A percentile compares a stretch with the other conserved stretches of the same genome.
Conservation (phyloP, 83 land plant genomes). For the Isoetes engelmannii region DNA sequence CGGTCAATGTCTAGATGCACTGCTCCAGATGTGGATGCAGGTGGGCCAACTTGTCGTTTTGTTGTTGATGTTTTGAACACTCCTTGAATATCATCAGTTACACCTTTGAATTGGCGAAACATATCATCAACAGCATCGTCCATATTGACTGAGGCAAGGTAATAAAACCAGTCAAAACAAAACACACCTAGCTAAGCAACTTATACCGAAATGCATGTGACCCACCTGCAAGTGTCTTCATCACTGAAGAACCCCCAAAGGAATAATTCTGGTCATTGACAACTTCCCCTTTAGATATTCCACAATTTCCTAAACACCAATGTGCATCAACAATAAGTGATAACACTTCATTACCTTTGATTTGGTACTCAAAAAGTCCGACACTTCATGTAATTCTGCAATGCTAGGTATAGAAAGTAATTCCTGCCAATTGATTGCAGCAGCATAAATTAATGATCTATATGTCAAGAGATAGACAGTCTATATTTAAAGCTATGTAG, state of each 20-base stretch:
- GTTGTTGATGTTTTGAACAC: conserved; percentile 23
- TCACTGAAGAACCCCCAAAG: conserved; percentile 88
- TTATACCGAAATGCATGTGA: neutral
- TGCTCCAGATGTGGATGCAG: neutral
- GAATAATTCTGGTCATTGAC: conserved; percentile 64
- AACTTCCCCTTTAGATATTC: neutral
- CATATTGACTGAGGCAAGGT: conserved; percentile 66
- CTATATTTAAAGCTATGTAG: neutral
- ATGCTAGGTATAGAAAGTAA: conserved; percentile 85
- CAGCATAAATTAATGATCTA: neutral
- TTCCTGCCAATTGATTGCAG: conserved; percentile 44
- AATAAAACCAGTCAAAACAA: neutral
- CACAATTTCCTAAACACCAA: too few species aligned
- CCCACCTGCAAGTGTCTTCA: conserved; percentile 87
- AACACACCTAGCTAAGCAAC: conserved; percentile 2
- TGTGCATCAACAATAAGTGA: neutral
- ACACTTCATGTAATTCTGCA: conserved; percentile 98
- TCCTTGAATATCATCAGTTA: conserved; percentile 58
- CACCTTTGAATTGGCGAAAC: conserved; percentile 91
- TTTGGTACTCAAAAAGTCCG: conserved; percentile 84
- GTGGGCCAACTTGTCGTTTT: conserved; percentile 6
- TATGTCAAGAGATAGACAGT: neutral
- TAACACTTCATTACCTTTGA: conserved; percentile 54
- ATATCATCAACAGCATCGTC: conserved; percentile 99
- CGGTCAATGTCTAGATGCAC: neutral